Evolutionary conservation across 148 eudicot genomes (phyloP).

Genomic region (Arctostaphylos glauca): DNA sequence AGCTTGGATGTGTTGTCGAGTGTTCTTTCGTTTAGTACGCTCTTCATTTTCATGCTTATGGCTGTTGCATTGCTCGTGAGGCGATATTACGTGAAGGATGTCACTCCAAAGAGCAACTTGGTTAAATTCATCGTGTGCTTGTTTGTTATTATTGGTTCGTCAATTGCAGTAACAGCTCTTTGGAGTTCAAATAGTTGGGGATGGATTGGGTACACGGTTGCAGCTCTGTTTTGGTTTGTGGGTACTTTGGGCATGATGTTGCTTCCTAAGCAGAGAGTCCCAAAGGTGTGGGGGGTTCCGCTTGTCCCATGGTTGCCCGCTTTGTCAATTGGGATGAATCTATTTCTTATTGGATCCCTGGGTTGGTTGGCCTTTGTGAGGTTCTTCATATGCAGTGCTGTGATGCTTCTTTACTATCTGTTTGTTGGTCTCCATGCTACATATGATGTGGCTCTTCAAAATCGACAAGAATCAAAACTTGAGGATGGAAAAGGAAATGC

Average conservation of each 20-base stretch:
- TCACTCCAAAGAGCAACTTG: conserved; percentile 41
- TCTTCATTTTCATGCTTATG: conserved; percentile 90
- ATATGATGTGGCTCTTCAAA: conserved; percentile 74
- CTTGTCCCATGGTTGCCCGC: conserved; percentile 91
- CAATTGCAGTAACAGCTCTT: conserved; percentile 49
- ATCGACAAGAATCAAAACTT: conserved; percentile 18
- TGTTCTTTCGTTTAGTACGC: conserved; percentile 77
- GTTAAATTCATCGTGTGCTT: conserved; percentile 48
- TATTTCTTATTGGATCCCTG: conserved; percentile 83
- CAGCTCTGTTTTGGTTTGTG: conserved; percentile 50
- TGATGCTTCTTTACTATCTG: conserved; percentile 82
- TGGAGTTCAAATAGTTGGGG: conserved; percentile 45
- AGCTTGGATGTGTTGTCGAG: conserved; percentile 86
- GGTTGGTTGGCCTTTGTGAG: conserved; percentile 65
- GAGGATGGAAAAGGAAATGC: conserved; percentile 40
- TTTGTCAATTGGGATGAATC: conserved; percentile 64
- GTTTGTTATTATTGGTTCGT: conserved; percentile 46
- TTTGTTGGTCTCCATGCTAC: conserved; percentile 91
- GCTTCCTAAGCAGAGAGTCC: conserved; percentile 53
- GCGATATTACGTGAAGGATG: conserved; percentile 69
- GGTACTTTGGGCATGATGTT: conserved; percentile 65
- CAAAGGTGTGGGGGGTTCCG: conserved; percentile 91
- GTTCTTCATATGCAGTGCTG: conserved; percentile 75
- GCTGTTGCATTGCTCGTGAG: conserved; percentile 85
- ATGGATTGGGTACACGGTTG: conserved; percentile 56